These are phyloP conservation scores for Rutidosis leptorrhynchoides DNA, from an alignment of 129 eudicot species.

Conservation along the genomic window DNA sequence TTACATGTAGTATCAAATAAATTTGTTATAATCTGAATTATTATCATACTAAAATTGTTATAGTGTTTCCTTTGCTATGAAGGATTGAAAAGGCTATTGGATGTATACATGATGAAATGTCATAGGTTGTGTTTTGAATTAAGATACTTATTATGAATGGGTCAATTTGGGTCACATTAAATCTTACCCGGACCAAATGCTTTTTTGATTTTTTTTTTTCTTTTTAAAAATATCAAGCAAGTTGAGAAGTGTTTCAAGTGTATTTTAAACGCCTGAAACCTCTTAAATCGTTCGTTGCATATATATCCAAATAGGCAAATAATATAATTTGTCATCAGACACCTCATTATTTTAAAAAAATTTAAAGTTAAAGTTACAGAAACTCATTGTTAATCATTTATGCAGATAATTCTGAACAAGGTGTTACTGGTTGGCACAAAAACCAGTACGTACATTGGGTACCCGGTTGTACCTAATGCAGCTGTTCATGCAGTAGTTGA, in stretches of 20 bases:
- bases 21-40: background rate
- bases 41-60: background rate
- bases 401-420: conserved; percentile 80
- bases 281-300: background rate
- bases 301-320: background rate
- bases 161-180: background rate
- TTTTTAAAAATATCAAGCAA: background rate
- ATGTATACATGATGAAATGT: background rate
- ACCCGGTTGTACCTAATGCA: conserved; percentile 88
- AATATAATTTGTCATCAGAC: background rate
- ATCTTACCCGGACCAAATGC: background rate
- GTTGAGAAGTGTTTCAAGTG: background rate
- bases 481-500: conserved; percentile 93
- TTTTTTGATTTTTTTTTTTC: background rate
- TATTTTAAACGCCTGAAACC: background rate
- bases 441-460: conserved; percentile 67
- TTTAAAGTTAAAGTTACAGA: too few relatives aligned
- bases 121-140: background rate
- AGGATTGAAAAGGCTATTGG: background rate
- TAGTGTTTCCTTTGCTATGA: background rate
- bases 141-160: background rate
- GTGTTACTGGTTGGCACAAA: conserved; percentile 88
- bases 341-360: background rate
- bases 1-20: too few relatives aligned
- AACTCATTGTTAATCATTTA: too few relatives aligned